Evolutionary conservation across 2,329 filamentous ascomycete species (phyloP).

Genomic region (Fusarium sp.): DNA sequence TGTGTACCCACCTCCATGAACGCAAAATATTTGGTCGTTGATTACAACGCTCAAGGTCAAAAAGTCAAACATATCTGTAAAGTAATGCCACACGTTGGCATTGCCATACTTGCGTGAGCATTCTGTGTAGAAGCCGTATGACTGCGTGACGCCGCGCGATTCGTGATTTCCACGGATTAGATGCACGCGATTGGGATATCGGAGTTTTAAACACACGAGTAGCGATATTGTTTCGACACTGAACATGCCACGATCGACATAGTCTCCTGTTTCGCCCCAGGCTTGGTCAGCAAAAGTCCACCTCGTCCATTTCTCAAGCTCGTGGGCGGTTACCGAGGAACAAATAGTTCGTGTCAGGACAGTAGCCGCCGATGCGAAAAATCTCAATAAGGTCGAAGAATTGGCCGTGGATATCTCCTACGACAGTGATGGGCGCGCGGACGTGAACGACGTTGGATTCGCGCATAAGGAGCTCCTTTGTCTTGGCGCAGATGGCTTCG

Average conservation of each 20-base stretch:
- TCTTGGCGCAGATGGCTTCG: slow-evolving; percentile 99
- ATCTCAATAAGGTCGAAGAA: slow-evolving; percentile 99
- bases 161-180: slow-evolving; percentile 98
- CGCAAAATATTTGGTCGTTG: slow-evolving; percentile 98
- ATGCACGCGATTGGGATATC: slow-evolving; percentile 95
- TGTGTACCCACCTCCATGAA: slow-evolving; percentile 78
- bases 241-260: slow-evolving; percentile 98
- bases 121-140: slow-evolving; percentile 99
- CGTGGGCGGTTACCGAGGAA: slow-evolving; percentile 78
- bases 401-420: slow-evolving; percentile 98
- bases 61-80: slow-evolving; percentile 99
- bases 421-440: slow-evolving; percentile 92
- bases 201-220: slow-evolving; percentile 94
- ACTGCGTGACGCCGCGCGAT: slow-evolving; percentile 96
- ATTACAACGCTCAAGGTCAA: slow-evolving; percentile 97
- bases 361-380: slow-evolving; percentile 97
- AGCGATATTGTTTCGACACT: slow-evolving; percentile 99
- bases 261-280: slow-evolving; percentile 75
- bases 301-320: slow-evolving; percentile 1
- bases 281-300: slow-evolving; percentile 24
- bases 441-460: slow-evolving; percentile 99
- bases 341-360: slow-evolving; percentile 97
- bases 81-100: slow-evolving; percentile 99
- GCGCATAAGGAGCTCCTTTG: slow-evolving; percentile 98
- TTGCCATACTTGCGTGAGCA: slow-evolving; percentile 98